phyloP scores from a whole-genome alignment of 352 stramenopile genomes.

The Elongisporangium anandrum region DNA sequence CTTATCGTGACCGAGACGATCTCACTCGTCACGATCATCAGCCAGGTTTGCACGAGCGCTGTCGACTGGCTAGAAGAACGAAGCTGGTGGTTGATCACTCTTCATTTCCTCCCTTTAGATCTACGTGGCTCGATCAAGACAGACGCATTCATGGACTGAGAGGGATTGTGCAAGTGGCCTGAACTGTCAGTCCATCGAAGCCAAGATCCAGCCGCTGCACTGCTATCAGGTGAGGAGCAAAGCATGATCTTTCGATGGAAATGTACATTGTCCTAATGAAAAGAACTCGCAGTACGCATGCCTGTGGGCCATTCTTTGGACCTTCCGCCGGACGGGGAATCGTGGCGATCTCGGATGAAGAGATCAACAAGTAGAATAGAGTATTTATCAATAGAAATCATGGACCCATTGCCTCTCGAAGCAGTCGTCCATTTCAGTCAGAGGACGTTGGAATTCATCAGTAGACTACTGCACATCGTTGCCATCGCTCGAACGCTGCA shows the following conservation, averaged over 20 bases:
- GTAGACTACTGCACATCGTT: not conserved
- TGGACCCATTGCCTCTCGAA: no score
- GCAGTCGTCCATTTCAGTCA: no score
- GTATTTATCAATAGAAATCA: not conserved
- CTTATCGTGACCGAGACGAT: constrained; percentile 39
- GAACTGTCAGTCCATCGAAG: not conserved
- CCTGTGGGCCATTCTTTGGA: constrained; percentile 33
- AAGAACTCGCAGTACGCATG: constrained; percentile 29
- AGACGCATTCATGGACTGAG: not conserved
- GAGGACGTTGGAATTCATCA: no score
- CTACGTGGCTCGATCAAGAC: not conserved
- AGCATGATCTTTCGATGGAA: not conserved
- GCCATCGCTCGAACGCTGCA: not conserved
- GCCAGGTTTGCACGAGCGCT: constrained; percentile 16
- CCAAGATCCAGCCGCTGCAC: constrained; percentile 2
- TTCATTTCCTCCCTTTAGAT: not conserved
- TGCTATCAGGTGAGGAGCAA: constrained; percentile 1
- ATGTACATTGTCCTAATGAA: no score
- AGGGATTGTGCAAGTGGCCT: constrained; percentile 2
- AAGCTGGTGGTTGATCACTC: no score
- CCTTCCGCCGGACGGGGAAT: constrained; percentile 34
- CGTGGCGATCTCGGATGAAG: constrained; percentile 8
- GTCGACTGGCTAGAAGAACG: not conserved
- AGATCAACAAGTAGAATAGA: not conserved
- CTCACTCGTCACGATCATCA: constrained; percentile 29